Base-by-base conservation (phyloP, 306 rosid genomes). In the Pyrus betulifolia region DNA sequence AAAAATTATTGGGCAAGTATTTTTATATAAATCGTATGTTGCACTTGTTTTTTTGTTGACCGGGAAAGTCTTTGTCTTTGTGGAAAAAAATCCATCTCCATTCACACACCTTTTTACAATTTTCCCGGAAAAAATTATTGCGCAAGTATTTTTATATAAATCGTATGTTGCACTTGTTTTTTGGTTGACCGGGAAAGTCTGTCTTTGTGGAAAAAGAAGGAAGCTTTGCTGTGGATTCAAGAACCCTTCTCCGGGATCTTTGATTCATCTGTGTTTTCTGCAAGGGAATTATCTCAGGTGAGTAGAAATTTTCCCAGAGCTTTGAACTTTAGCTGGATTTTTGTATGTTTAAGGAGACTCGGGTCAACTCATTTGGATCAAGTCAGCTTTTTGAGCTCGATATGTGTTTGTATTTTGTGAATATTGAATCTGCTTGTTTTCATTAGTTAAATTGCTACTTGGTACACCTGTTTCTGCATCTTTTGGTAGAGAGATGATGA, bases 261-360 rank as follows among this genome's bases (percentile, higher is more conserved):
- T 21, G 42, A 7, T 58, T 42, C 67, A 28, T 64, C 80, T 22
- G 51, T 55, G 68, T 44, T 27, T 49, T 30, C 17, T 17, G 49
- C 66, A 14, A 9, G 28, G 74, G 72, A 59, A 55, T 62, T 62
- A n/a, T 84, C 61, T 69, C 84, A 80, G 84, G 82, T 80, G 83
- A 73, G 76, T 79, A 21, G 71, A 54, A 69, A 58, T 59, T 66
- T n/a, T 74, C 22, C 21, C 27, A 28, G 28, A 55, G 46, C 69
- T 23, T 42, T 31, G 0, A 51, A 54, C 70, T 71, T 66, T 40
- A 40, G 30, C 8, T 69, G 44, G 55, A 63, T 75, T 61, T n/a
- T 60, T 59, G 35, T 67, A 57, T 35, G 40, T 35, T 74, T 49
- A 7, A 19, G 31, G 3, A 49, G 14, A 12, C 12, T 57, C 15